Conservation (phyloP, 2,329 filamentous ascomycete genomes). For the Cercospora zeina region DNA sequence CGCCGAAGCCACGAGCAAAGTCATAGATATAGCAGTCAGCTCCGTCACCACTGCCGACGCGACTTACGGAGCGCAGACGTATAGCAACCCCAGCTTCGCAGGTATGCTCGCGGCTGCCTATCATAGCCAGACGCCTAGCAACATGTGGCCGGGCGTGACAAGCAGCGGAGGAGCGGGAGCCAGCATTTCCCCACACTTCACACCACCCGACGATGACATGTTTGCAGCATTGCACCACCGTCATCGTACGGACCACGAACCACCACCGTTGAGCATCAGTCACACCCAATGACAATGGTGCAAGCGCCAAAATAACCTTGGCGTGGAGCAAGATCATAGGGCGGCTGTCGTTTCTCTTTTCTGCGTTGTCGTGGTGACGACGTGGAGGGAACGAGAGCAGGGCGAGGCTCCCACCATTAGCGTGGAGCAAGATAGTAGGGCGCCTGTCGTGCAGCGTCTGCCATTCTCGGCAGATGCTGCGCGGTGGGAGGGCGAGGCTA, state of each 20-base stretch:
- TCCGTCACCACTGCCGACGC: neutral
- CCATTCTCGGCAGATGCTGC: neutral
- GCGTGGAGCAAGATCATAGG: constrained; percentile 18
- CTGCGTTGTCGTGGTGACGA: neutral
- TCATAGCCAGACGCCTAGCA: neutral
- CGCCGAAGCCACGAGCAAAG: neutral
- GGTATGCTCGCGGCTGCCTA: neutral
- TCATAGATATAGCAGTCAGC: neutral
- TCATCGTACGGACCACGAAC: neutral
- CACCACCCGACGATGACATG: neutral
- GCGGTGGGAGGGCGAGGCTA: constrained; percentile 15
- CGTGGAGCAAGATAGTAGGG: constrained; percentile 18
- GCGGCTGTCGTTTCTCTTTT: constrained; percentile 12
- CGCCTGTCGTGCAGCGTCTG: constrained; percentile 4
- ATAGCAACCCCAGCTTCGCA: neutral
- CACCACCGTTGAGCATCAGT: neutral
- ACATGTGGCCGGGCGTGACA: neutral
- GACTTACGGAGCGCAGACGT: neutral
- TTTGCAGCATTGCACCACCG: constrained; percentile 7
- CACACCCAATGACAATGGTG: constrained; percentile 11
- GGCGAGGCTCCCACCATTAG: constrained; percentile 17
- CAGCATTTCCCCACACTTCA: neutral
- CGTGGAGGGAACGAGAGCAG: constrained; percentile 3
- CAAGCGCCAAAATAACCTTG: constrained; percentile 15
- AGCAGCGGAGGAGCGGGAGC: neutral